Percentiles rank a stretch among this genome's conserved stretches.
phyloP scores from a whole-genome alignment of 257 asterid species.

The Coffea eugenioides region DNA sequence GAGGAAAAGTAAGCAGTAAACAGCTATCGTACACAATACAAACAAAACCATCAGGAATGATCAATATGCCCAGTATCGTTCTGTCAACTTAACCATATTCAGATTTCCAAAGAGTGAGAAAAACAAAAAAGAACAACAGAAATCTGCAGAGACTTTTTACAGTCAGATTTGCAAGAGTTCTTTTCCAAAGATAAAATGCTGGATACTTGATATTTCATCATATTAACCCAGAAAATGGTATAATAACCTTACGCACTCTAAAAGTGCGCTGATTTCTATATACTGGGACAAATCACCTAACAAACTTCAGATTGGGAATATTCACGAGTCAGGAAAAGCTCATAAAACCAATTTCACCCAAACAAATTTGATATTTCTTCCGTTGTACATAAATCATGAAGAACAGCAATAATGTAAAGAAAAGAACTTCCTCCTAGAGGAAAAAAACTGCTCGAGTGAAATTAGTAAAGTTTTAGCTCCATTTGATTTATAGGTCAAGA shows the following conservation, averaged over 20 bases:
- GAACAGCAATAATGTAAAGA: background rate
- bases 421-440: background rate
- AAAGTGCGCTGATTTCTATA: background rate
- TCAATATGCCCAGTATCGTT: background rate
- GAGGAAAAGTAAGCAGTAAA: background rate
- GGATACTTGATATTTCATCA: background rate
- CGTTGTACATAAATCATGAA: background rate
- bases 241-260: background rate
- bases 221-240: background rate
- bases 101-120: background rate
- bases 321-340: background rate
- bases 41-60: background rate
- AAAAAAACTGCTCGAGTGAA: background rate
- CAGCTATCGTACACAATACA: background rate
- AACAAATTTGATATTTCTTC: background rate
- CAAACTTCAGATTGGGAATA: background rate
- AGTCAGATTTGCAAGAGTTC: background rate
- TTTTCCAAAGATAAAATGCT: background rate
- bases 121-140: background rate
- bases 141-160: background rate
- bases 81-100: background rate
- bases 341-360: background rate
- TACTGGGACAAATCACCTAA: background rate
- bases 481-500: background rate
- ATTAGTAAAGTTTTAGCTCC: background rate